Evolutionary conservation across 2,329 filamentous ascomycete species (phyloP).

Genomic region (Metarhizium guizhouense): DNA sequence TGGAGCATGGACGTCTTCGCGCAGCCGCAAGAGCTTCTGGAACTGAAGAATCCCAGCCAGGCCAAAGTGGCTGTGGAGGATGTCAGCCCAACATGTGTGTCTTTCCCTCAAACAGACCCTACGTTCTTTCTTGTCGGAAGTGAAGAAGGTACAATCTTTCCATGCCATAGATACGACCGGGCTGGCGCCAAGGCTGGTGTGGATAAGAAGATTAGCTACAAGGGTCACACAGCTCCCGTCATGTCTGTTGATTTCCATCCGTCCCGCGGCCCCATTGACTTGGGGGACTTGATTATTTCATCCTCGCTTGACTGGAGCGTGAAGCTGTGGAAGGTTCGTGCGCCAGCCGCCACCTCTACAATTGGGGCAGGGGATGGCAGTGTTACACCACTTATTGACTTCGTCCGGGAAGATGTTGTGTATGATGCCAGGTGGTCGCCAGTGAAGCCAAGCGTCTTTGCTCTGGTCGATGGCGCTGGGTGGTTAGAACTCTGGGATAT

Average conservation of each 20-base stretch:
- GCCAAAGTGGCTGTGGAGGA: slow-evolving; percentile 75
- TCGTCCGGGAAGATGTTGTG: slow-evolving; percentile 89
- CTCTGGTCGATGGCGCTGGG: slow-evolving; percentile 86
- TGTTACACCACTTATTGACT: slow-evolving; percentile 73
- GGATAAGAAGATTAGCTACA: slow-evolving; percentile 79
- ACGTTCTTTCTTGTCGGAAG: slow-evolving; percentile 97
- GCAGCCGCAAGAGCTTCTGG: slow-evolving; percentile 88
- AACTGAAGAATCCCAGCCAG: slow-evolving; percentile 75
- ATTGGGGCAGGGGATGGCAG: slow-evolving; percentile 40
- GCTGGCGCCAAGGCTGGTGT: slow-evolving; percentile 95
- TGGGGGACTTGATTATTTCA: slow-evolving; percentile 88
- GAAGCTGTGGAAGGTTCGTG: slow-evolving; percentile 90
- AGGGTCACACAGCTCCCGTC: slow-evolving; percentile 84
- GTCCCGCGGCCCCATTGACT: slow-evolving; percentile 80
- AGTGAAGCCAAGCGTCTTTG: slow-evolving; percentile 87
- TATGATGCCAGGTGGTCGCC: slow-evolving; percentile 97
- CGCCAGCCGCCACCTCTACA: slow-evolving; percentile 64
- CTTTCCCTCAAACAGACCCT: slow-evolving; percentile 88
- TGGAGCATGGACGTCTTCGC: slow-evolving; percentile 98
- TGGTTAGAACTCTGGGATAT: slow-evolving; percentile 94
- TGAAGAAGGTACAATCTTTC: slow-evolving; percentile 93
- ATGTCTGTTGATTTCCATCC: slow-evolving; percentile 97
- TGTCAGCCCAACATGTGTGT: slow-evolving; percentile 86
- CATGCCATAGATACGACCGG: slow-evolving; percentile 93
- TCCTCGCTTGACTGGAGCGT: slow-evolving; percentile 94